Conservation (phyloP, 1,284 basidiomycete species). For the Pseudozyma thailandica region DNA sequence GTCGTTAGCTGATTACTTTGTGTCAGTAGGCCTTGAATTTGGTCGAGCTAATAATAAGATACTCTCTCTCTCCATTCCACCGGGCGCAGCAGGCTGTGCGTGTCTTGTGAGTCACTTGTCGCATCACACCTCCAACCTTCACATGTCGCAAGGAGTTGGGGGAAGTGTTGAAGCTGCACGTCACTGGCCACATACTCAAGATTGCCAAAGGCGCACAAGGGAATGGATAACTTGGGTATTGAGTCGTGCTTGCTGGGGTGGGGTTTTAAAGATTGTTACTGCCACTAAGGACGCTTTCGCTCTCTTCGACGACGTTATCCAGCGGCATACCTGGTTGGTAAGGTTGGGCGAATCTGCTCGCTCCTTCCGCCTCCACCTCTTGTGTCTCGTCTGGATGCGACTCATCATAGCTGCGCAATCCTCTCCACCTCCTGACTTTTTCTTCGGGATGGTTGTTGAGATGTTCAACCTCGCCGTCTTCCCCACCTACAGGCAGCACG, state of each 20-base stretch:
- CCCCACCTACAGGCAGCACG: not conserved
- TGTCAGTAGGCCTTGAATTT: no score
- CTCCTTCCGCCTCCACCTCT: constrained; percentile 10
- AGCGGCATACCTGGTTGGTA: constrained; percentile 63
- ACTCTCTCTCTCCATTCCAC: no score
- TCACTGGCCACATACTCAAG: no score
- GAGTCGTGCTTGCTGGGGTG: not conserved
- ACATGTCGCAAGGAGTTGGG: no score
- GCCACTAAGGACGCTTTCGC: constrained; percentile 51
- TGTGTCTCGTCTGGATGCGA: constrained; percentile 13
- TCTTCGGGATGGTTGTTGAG: not conserved
- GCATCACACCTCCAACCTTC: no score
- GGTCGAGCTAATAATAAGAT: no score
- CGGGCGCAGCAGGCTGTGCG: no score
- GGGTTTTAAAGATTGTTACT: constrained; percentile 20
- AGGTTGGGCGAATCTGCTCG: constrained; percentile 37
- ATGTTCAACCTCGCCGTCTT: constrained; percentile 10
- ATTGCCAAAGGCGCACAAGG: no score
- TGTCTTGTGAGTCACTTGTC: no score
- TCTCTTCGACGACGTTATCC: constrained; percentile 60
- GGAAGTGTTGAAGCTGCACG: no score
- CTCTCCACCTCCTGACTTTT: not conserved
- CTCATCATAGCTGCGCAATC: not conserved
- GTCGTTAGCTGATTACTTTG: no score
- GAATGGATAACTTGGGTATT: no score